Evolutionary conservation across 1,284 basidiomycete species (phyloP).

Genomic region (Fomitopsis pinicola): DNA sequence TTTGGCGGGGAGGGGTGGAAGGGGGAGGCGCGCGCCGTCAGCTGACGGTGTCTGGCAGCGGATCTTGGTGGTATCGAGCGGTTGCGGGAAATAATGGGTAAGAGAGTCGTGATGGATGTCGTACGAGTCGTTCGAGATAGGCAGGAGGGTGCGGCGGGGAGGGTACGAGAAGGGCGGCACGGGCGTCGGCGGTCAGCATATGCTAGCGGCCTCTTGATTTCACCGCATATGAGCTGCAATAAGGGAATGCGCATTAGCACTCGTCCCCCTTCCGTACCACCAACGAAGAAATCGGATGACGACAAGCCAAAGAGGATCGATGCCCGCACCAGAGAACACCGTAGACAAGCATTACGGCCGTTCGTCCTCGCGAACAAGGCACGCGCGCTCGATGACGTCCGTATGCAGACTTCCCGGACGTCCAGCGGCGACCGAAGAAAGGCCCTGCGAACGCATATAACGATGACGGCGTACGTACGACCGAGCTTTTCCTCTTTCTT

Average conservation of each 20-base stretch:
- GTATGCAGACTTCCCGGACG: not conserved
- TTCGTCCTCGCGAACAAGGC: not conserved
- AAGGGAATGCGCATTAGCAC: not conserved
- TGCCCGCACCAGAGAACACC: not conserved
- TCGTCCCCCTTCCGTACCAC: not conserved
- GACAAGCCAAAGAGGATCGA: not conserved
- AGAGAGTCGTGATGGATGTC: not conserved
- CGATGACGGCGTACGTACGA: not conserved
- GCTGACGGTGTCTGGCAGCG: slow-evolving; percentile 1
- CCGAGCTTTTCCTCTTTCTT: not conserved
- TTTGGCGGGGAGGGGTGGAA: not conserved
- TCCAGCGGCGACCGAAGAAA: not conserved
- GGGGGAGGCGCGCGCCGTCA: not conserved
- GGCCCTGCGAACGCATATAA: not conserved
- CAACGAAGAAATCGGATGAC: not conserved
- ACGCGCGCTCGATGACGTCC: not conserved
- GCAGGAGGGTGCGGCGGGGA: not conserved
- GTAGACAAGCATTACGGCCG: not conserved
- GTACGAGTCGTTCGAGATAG: not conserved
- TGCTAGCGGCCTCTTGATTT: not conserved
- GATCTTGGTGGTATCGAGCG: not conserved
- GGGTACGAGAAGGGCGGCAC: not conserved
- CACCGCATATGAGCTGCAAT: not conserved
- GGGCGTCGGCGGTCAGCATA: not conserved
- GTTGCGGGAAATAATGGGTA: not conserved